A percentile compares a stretch with the other conserved stretches of the same genome.
Conservation (phyloP, 805 yeast genomes). For the Myxozyma mucilagina region DNA sequence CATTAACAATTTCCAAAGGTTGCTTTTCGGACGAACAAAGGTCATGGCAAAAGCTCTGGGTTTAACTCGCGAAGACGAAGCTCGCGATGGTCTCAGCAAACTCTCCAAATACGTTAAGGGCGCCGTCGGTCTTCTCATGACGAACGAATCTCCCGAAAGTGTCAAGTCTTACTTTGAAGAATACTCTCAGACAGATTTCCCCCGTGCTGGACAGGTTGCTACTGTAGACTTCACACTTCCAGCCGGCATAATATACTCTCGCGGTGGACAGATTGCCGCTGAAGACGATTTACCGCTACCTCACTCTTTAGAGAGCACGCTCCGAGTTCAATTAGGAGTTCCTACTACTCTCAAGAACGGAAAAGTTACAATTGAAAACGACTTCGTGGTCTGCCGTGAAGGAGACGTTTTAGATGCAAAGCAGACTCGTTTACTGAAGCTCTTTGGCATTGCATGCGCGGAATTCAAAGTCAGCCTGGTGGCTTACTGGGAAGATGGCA, state of each 20-base stretch:
- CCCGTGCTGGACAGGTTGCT: slow-evolving; percentile 83
- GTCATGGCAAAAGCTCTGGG: slow-evolving; percentile 94
- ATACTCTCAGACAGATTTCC: slow-evolving; percentile 76
- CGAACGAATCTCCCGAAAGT: slow-evolving; percentile 84
- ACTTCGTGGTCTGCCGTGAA: slow-evolving; percentile 73
- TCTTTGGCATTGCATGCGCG: slow-evolving; percentile 92
- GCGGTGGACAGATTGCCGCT: slow-evolving; percentile 86
- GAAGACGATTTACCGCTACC: slow-evolving; percentile 97
- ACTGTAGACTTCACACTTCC: slow-evolving; percentile 86
- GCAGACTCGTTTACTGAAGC: slow-evolving; percentile 88
- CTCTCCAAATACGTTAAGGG: slow-evolving; percentile 59
- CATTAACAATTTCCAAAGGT: slow-evolving; percentile 38
- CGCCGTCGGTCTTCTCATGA: slow-evolving; percentile 82
- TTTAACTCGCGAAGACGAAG: slow-evolving; percentile 82
- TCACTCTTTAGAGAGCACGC: slow-evolving; percentile 90
- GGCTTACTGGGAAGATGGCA: slow-evolving; percentile 69
- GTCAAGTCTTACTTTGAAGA: slow-evolving; percentile 84
- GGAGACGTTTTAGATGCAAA: slow-evolving; percentile 84
- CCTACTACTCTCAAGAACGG: slow-evolving; percentile 92
- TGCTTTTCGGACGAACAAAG: slow-evolving; percentile 87
- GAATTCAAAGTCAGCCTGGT: slow-evolving; percentile 79
- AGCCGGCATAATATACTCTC: slow-evolving; percentile 85
- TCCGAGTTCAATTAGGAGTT: slow-evolving; percentile 77
- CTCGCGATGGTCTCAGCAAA: slow-evolving; percentile 76
- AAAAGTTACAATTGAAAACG: slow-evolving; percentile 73